Base-by-base conservation (phyloP, 345 rosid genomes). In the Euclidium syriacum region DNA sequence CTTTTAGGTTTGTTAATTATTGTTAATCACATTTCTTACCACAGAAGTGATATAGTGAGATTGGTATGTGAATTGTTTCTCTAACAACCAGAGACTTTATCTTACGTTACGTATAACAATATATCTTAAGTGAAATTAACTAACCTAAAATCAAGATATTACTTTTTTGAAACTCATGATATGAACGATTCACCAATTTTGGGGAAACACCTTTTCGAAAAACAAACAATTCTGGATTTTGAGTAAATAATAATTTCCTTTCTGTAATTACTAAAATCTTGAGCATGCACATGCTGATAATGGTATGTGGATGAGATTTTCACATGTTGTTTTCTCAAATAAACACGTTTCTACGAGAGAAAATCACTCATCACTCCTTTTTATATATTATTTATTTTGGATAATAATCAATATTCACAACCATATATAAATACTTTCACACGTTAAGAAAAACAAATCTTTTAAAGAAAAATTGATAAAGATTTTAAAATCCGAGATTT, bases 401-500 rank as follows among this genome's bases (percentile, higher is more conserved):
- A 27, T 5, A 51, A 63, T 52, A 49, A 49, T 10, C 2, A 58
- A 39, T 57, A 36, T 29, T 49, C 65, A 67, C 27, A 58, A 27
- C 52, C 58, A 58, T 67, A 29, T 35, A 46, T n/a, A 50, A 48
- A 48, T 24, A 49, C 32, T 24, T n/a, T 48, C 42, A 43, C 53
- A 55, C 15, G 47, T 20, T 26, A n/a, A 10, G 29, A 6, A 41
- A 18, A 17, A 41, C 3, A 11, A 33, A 60, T 42, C 38, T 27
- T n/a, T n/a, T 1, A 18, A 29, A 58, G 7, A 3, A 27, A 10
- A 29, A 15, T 23, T 41, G 4, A 41, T 16, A 52, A n/a, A 16
- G n/a, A 43, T 52, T 49, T 43, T 35, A 46, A n/a, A 44, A 26
- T 35, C 56, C 62, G 42, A 60, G 10, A 23, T 52, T 69, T 69